Base-by-base conservation (phyloP, 164 flowering plant genomes). In the Houttuynia cordata region DNA sequence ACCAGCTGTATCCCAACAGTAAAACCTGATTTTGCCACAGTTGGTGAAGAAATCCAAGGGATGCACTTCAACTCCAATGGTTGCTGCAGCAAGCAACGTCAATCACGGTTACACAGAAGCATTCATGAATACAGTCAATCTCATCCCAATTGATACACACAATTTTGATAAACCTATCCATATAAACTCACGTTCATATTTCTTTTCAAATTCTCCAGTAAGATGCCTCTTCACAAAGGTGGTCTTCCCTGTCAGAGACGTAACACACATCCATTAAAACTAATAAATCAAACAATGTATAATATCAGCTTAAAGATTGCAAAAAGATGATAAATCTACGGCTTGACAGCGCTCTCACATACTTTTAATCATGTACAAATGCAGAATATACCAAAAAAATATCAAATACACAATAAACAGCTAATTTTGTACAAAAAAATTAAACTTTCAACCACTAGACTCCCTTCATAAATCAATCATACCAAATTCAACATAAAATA, bases 211-310 rank as follows among this genome's bases (percentile, higher is more conserved):
- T 59, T 70, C 77, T 14, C 77, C 77, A 12, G 73, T 75, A 10
- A 75, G 71, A 75, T 75, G 78, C 52, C 75, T 49, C 53, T 74
- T 74, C 42, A 73, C 79, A 39, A 76, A 76, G 54, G 79, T 76
- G 24, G 79, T 76, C 22, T 76, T 76, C 18, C 78, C 76, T 75
- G 64, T 37, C 41, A 19, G 41, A 59, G 30, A 0, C 49, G n/a
- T 2, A 45, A 10, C 49, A 45, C 2, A 10, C 13, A 45, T 12
- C 49, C 13, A 12, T 45, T 17, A 3, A 45, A 45, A 30, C 6
- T 17, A 0, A 45, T 17, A 2, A 12, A 42, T 14, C 4, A 8
- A 42, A 42, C 8, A 0, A 3, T 8, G 12, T 17, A 45, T 12
- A 45, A 45, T 12, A 45, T 12, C 49, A 45, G 0, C 49, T 30